Conservation (phyloP, 306 rosid genomes). For the Urtica urens region DNA sequence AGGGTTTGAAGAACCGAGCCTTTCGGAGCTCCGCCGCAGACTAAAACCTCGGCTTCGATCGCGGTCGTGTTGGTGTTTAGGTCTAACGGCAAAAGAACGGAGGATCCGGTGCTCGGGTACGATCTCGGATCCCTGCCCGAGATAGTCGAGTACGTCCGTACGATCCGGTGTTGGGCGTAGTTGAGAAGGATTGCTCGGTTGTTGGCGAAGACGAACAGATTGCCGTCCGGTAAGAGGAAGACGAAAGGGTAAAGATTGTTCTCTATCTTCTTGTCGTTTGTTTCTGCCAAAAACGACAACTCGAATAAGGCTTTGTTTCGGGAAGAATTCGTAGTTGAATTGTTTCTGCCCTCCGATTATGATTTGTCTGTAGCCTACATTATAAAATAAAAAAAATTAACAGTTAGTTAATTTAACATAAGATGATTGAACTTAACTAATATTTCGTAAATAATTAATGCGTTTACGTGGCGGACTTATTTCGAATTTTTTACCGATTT, state of each 20-base stretch:
- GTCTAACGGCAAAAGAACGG: slow-evolving; percentile 47
- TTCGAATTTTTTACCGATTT: too few relatives aligned
- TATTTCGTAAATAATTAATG: too few relatives aligned
- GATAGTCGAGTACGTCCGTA: slow-evolving; percentile 34
- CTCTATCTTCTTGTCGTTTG: slow-evolving; percentile 24
- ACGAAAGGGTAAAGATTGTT: slow-evolving; percentile 70
- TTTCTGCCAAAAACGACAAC: slow-evolving; percentile 27
- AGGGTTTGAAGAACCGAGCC: background rate
- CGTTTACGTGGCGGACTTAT: too few relatives aligned
- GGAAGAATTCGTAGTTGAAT: slow-evolving; percentile 49
- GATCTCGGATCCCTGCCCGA: slow-evolving; percentile 51
- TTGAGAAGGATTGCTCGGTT: slow-evolving; percentile 40
- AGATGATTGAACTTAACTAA: too few relatives aligned
- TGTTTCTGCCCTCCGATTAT: slow-evolving; percentile 42
- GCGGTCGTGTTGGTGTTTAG: slow-evolving; percentile 13
- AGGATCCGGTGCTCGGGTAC: slow-evolving; percentile 64
- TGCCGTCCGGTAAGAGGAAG: slow-evolving; percentile 46
- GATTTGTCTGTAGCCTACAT: slow-evolving; percentile 46
- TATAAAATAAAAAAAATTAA: too few relatives aligned
- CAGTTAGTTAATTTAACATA: too few relatives aligned
- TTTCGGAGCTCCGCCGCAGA: slow-evolving; percentile 15
- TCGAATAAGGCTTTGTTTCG: slow-evolving; percentile 9
- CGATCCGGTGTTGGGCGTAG: slow-evolving; percentile 19
- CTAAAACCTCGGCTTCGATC: slow-evolving; percentile 12
- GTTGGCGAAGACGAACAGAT: slow-evolving; percentile 51